Evolutionary conservation across 2,329 filamentous ascomycete species (phyloP), one percentile per base, ranked within the genome.

Genomic region (Trichophyton equinum): DNA sequence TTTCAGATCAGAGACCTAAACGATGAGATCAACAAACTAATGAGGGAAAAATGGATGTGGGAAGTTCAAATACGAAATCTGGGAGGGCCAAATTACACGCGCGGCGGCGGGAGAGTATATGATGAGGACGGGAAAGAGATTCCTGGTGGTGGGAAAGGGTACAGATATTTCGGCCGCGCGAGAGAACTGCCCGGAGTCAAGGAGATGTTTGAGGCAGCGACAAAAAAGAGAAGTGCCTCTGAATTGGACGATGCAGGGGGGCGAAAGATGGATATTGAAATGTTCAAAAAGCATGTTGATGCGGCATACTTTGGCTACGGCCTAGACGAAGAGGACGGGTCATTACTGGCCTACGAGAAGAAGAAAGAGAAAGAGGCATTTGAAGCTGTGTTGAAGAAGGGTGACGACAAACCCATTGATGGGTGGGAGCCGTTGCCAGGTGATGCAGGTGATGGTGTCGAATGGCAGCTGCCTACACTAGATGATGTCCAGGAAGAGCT

Each of bases 1-100:
- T 97, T 88, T 78, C 94, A 97, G 79, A 90, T 99, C 74, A 86
- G 94, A 70, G 94, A 99, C 75, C 80, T 99, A 72, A 99, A 99
- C 78, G 94, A 99, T 75, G 94, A 99, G 76, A 95, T 99, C 80
- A 99, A 99, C 80, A 95, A 96, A 77, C 82, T 96, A 64, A 96
- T 99, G 89, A 86, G 91, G 65, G 94, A 99, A 79, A 99, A 99
- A 76, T 91, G 95, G 81, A 91, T 95, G 82, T 99, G 94, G 94
- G 94, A 99, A 79, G 84, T 94, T 68, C 91, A 96, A 76, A 96
- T 99, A 67, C 83, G 91, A 62, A 95, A 95, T 69, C 74, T 97
- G 25, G 94, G 94, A n/a, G 94, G 94, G 1, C 94, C 94, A 33
- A 97, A 97, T 75, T 99, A 97, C 74, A 95, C 94, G 87, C 82